A percentile compares a stretch with the other conserved stretches of the same genome.
phyloP scores from a whole-genome alignment of 2,329 filamentous ascomycete species.

The Diaporthe capsici region DNA sequence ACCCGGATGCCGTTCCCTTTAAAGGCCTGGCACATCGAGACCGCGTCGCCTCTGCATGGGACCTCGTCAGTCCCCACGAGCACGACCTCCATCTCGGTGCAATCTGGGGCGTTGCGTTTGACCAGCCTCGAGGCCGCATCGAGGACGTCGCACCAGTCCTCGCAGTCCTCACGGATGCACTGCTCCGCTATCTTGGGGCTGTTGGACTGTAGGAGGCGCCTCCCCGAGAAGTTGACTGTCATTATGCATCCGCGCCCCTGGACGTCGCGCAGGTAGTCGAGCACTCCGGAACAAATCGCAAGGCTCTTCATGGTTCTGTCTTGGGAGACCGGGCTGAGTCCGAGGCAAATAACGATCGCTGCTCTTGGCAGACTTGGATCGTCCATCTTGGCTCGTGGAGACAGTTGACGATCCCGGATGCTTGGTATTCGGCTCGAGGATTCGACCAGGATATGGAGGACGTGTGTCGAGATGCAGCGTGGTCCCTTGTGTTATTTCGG shows the following conservation, averaged over 20 bases:
- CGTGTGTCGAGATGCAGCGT: neutral
- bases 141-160: constrained; percentile 34
- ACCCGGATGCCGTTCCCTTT: constrained; percentile 18
- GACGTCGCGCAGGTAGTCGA: constrained; percentile 38
- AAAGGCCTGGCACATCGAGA: constrained; percentile 20
- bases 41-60: constrained; percentile 23
- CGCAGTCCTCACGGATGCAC: constrained; percentile 37
- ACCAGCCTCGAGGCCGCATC: constrained; percentile 34
- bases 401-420: constrained; percentile 2
- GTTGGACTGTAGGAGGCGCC: constrained; percentile 50
- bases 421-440: constrained; percentile 20
- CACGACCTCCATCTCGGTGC: constrained; percentile 33
- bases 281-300: constrained; percentile 37
- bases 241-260: constrained; percentile 38
- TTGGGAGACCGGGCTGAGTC: constrained; percentile 31
- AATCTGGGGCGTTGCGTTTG: constrained; percentile 29
- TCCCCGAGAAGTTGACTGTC: constrained; percentile 46
- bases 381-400: constrained; percentile 31
- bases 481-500: neutral
- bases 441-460: neutral
- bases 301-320: constrained; percentile 39
- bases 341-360: constrained; percentile 37
- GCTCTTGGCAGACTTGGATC: constrained; percentile 32
- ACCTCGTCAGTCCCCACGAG: constrained; percentile 36
- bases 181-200: constrained; percentile 42